Percentiles rank a stretch among this genome's conserved stretches.
These are phyloP conservation scores for Neonectria punicea DNA, from an alignment of 2,329 filamentous ascomycete species.

Conservation along the genomic window DNA sequence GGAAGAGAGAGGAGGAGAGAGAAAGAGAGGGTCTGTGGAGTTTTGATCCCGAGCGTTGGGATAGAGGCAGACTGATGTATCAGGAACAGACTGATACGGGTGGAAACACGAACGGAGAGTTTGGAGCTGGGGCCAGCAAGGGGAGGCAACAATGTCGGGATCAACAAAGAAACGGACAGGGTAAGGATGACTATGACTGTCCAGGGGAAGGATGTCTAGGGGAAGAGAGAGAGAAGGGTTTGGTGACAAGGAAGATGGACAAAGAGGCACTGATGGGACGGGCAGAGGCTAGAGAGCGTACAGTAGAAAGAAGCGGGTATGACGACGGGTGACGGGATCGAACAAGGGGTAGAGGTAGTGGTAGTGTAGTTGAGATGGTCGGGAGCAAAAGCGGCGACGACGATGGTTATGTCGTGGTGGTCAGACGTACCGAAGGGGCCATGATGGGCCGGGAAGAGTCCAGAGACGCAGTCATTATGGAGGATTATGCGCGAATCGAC, in stretches of 20 bases:
- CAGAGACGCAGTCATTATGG: slow-evolving; percentile 66
- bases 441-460: slow-evolving; percentile 71
- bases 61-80: background rate
- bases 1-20: background rate
- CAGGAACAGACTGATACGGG: background rate
- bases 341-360: background rate
- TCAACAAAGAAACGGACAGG: slow-evolving; percentile 21
- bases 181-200: background rate
- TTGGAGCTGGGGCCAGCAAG: background rate
- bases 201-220: background rate
- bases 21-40: no score
- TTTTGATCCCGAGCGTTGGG: background rate
- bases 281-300: background rate
- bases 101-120: slow-evolving; percentile 1
- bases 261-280: background rate
- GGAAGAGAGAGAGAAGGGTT: background rate
- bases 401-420: slow-evolving; percentile 14
- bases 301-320: background rate
- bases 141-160: background rate
- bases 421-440: slow-evolving; percentile 67
- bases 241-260: background rate
- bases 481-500: slow-evolving; percentile 20
- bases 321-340: background rate
- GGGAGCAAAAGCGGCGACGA: slow-evolving; percentile 2
- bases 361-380: background rate